phyloP scores from a whole-genome alignment of 768 basidiomycete species.

The Boletus huronensis region DNA sequence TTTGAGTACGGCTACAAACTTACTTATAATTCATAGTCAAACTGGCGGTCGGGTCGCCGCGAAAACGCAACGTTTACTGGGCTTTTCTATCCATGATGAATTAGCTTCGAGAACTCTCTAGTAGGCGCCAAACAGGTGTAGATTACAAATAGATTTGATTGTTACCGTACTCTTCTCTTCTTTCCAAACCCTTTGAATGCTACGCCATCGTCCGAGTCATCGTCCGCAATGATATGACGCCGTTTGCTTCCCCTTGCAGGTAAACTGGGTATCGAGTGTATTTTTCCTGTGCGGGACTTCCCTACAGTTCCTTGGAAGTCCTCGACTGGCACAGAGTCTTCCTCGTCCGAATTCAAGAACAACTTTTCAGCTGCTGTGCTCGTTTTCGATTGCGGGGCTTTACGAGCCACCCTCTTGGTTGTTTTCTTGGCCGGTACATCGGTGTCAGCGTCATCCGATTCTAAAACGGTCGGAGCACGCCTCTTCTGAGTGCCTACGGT shows the following conservation, averaged over 20 bases:
- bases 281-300: conserved; percentile 6
- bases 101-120: conserved; percentile 31
- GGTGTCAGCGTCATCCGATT: conserved; percentile 38
- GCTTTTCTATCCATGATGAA: conserved; percentile 81
- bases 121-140: neutral
- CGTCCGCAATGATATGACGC: conserved; percentile 46
- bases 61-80: conserved; percentile 81
- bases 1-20: neutral
- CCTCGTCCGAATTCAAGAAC: conserved; percentile 53
- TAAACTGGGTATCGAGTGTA: neutral
- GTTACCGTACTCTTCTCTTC: conserved; percentile 22
- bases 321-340: conserved; percentile 15
- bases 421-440: conserved; percentile 16
- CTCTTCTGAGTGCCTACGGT: conserved; percentile 17
- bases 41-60: conserved; percentile 87
- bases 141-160: conserved; percentile 1
- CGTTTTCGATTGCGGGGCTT: conserved; percentile 30
- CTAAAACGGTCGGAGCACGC: conserved; percentile 33
- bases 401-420: conserved; percentile 16
- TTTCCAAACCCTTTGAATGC: conserved; percentile 64
- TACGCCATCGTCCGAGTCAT: conserved; percentile 69
- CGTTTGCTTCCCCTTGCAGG: conserved; percentile 21
- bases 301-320: neutral
- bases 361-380: conserved; percentile 33
- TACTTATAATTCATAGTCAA: conserved; percentile 43